These are phyloP conservation scores for Tylopilus vinaceipallidus DNA, from an alignment of 768 basidiomycete species.

Conservation along the genomic window DNA sequence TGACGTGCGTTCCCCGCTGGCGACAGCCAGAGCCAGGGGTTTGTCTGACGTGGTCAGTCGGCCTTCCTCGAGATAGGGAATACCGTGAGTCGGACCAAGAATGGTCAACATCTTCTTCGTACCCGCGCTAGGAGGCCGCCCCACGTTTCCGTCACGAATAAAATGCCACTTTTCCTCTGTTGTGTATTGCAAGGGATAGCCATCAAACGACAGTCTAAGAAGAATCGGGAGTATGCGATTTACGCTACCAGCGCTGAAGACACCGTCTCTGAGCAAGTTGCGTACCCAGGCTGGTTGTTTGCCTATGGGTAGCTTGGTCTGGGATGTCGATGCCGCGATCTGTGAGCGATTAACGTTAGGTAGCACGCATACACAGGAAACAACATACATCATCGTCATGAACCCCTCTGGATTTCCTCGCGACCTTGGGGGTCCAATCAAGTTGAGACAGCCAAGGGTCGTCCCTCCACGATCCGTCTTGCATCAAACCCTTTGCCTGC, in stretches of 20 bases:
- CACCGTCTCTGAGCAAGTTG: slow-evolving; percentile 42
- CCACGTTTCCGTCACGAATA: slow-evolving; percentile 29
- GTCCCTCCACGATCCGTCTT: slow-evolving; percentile 54
- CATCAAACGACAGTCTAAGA: slow-evolving; percentile 59
- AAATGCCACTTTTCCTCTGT: slow-evolving; percentile 69
- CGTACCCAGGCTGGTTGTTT: slow-evolving; percentile 57
- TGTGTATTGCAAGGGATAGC: slow-evolving; percentile 56
- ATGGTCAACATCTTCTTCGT: slow-evolving; percentile 43
- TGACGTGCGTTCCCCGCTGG: slow-evolving; percentile 39
- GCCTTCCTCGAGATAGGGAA: slow-evolving; percentile 43
- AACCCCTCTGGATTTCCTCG: slow-evolving; percentile 66
- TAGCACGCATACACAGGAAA: not conserved
- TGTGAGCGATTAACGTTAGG: slow-evolving; percentile 1
- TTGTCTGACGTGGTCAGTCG: slow-evolving; percentile 40
- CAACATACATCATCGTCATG: slow-evolving; percentile 25
- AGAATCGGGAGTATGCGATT: slow-evolving; percentile 64
- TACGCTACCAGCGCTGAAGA: slow-evolving; percentile 37
- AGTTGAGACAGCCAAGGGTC: slow-evolving; percentile 88
- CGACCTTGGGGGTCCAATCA: slow-evolving; percentile 92
- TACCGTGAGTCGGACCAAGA: slow-evolving; percentile 46
- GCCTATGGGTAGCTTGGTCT: not conserved
- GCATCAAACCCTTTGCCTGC: slow-evolving; percentile 49
- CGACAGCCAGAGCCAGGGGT: slow-evolving; percentile 48
- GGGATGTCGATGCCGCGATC: slow-evolving; percentile 1
- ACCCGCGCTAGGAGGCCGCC: slow-evolving; percentile 43